Evolutionary conservation across 768 basidiomycete species (phyloP).

Genomic region (Pleurotus tuoliensis): DNA sequence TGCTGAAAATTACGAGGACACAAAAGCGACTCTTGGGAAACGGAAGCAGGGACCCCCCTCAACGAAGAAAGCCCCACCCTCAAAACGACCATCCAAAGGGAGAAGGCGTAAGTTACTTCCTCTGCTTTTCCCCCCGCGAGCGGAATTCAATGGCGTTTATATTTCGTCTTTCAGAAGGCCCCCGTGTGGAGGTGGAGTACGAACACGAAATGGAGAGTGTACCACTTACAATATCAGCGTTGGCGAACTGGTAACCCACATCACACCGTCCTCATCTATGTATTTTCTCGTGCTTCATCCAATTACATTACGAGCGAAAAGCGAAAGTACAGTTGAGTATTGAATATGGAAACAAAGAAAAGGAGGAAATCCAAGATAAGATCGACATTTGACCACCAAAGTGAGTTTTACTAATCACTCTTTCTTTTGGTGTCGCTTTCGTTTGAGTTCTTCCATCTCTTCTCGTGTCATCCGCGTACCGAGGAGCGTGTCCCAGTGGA

Average conservation of each 20-base stretch:
- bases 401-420: conserved; percentile 14
- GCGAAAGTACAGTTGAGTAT: too few relatives aligned
- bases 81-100: conserved; percentile 51
- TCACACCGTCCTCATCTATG: background rate
- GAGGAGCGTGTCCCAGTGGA: conserved; percentile 87
- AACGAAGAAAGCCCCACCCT: conserved; percentile 36
- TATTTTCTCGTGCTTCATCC: background rate
- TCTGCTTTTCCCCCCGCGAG: background rate
- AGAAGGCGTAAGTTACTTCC: conserved; percentile 43
- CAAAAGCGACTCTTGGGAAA: conserved; percentile 56
- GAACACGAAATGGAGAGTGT: conserved; percentile 84
- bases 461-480: conserved; percentile 79
- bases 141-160: background rate
- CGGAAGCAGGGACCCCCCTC: conserved; percentile 50
- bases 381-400: background rate
- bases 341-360: too few relatives aligned
- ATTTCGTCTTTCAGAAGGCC: conserved; percentile 45
- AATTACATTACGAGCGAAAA: background rate
- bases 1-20: conserved; percentile 27
- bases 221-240: conserved; percentile 46
- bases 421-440: conserved; percentile 28
- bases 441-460: conserved; percentile 53
- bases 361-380: too few relatives aligned
- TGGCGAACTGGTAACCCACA: conserved; percentile 47
- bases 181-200: conserved; percentile 93